Percentiles rank a stretch among this genome's conserved stretches.
Conservation (phyloP, 495 filamentous ascomycete species). For the Halenospora varia region DNA sequence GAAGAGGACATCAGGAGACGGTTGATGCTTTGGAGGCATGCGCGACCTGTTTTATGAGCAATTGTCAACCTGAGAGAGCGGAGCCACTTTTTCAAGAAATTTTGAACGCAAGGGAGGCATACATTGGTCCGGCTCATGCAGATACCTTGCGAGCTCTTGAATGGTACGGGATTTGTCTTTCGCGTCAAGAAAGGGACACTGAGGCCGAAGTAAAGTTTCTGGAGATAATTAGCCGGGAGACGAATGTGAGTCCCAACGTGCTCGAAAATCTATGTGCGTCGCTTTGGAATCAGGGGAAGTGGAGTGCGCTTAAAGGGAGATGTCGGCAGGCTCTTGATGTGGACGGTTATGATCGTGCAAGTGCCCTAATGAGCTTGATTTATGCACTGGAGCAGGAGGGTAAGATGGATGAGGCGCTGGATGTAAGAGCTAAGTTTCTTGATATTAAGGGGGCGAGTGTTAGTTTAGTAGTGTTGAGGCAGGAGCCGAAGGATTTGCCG, state of each 20-base stretch:
- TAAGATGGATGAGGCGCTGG: slow-evolving; percentile 1
- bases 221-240: background rate
- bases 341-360: background rate
- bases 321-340: background rate
- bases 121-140: background rate
- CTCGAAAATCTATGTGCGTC: background rate
- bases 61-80: background rate
- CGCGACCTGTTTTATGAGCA: background rate
- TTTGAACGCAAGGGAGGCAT: background rate
- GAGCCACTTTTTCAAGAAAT: background rate
- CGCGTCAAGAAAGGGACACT: background rate
- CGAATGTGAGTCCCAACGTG: background rate
- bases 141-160: background rate
- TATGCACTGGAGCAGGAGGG: background rate
- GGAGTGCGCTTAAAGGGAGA: background rate
- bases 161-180: background rate
- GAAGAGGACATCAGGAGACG: background rate
- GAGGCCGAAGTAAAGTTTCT: background rate
- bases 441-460: background rate
- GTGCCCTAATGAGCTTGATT: background rate
- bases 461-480: background rate
- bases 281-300: background rate
- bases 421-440: background rate
- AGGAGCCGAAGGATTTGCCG: background rate
- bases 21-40: background rate